These are phyloP conservation scores for Dorcoceras hygrometricum DNA, from an alignment of 257 asterid genomes.

Conservation along the genomic window DNA sequence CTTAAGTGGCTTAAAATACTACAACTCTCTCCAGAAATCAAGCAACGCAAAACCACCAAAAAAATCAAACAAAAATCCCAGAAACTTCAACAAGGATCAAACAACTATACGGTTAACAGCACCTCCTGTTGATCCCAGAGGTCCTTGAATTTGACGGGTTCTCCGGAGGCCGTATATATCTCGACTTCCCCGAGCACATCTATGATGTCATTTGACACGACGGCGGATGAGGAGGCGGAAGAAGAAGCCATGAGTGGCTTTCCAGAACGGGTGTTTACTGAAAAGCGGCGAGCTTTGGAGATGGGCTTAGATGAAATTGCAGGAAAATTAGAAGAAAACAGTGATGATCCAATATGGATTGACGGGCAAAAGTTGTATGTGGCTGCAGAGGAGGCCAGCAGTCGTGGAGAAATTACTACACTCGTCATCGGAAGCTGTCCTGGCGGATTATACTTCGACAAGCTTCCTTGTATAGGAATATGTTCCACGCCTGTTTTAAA, in stretches of 20 bases:
- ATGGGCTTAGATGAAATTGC: conserved; percentile 28
- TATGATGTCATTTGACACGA: conserved; percentile 43
- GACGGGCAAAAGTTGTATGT: conserved; percentile 22
- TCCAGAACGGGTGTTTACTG: conserved; percentile 13
- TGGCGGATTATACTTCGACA: too few relatives aligned
- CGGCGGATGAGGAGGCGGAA: conserved; percentile 38
- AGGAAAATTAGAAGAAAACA: conserved; percentile 19
- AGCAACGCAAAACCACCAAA: neutral
- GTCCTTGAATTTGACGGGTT: conserved; percentile 60
- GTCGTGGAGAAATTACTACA: conserved; percentile 29
- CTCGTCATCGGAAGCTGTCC: conserved; percentile 44
- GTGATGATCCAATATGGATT: conserved; percentile 15
- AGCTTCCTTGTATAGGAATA: too few relatives aligned
- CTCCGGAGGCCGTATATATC: conserved; percentile 69
- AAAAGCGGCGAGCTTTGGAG: neutral
- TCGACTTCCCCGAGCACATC: conserved; percentile 57
- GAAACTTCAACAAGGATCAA: neutral
- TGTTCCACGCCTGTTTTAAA: too few relatives aligned
- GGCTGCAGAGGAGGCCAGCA: conserved; percentile 18
- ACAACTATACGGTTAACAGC: neutral
- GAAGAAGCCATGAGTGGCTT: conserved; percentile 27
- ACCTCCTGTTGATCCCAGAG: conserved; percentile 91
- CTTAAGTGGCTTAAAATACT: too few relatives aligned
- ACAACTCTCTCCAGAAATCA: too few relatives aligned
- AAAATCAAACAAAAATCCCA: neutral